Evolutionary conservation across 129 eudicot genomes (phyloP).

Genomic region (Escallonia herrerae): DNA sequence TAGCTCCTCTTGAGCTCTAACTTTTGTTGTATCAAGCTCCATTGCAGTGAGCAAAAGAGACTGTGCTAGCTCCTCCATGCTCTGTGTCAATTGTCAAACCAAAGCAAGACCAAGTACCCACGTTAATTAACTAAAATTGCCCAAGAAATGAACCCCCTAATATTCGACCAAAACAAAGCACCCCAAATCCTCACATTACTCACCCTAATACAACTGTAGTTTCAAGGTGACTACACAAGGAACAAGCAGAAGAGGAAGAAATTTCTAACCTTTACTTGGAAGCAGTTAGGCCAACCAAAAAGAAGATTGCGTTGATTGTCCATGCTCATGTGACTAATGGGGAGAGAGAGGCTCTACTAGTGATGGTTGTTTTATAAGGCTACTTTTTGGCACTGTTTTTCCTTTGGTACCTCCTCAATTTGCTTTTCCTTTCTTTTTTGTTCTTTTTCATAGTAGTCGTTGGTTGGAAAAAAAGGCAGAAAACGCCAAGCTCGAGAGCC

Average conservation of each 20-base stretch:
- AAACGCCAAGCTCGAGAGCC: slow-evolving; percentile 9
- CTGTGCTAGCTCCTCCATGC: slow-evolving; percentile 49
- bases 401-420: background rate
- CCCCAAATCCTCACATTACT: too few relatives aligned
- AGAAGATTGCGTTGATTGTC: slow-evolving; percentile 38
- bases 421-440: background rate
- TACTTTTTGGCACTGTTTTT: slow-evolving; percentile 5
- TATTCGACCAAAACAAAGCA: too few relatives aligned
- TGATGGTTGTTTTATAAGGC: slow-evolving; percentile 17
- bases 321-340: slow-evolving; percentile 18
- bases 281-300: slow-evolving; percentile 48
- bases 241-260: background rate
- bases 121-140: background rate
- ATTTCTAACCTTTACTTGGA: slow-evolving; percentile 41
- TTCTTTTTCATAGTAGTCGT: background rate
- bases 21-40: slow-evolving; percentile 66
- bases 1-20: slow-evolving; percentile 65
- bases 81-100: slow-evolving; percentile 28
- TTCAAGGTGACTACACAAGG: background rate
- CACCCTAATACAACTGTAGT: too few relatives aligned
- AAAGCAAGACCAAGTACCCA: slow-evolving; percentile 2
- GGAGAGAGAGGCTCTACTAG: slow-evolving; percentile 3
- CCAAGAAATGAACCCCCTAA: background rate
- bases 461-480: slow-evolving; percentile 15
- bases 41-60: slow-evolving; percentile 42